Evolutionary conservation across 345 rosid genomes (phyloP).

Genomic region (Nasturtium officinale): DNA sequence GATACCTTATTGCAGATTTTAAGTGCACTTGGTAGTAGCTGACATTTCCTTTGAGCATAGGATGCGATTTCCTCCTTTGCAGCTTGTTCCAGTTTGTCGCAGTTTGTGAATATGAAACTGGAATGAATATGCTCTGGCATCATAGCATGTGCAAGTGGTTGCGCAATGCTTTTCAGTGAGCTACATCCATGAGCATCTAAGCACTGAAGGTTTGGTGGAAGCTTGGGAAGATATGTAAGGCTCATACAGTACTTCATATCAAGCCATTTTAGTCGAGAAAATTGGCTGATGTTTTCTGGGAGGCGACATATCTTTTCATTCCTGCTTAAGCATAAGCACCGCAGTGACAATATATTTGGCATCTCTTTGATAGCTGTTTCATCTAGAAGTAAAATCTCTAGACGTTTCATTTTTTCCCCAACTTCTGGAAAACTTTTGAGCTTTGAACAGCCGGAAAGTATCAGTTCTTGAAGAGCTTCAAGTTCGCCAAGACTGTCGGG

Average conservation of each 20-base stretch:
- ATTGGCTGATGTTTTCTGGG: not conserved
- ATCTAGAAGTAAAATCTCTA: slow-evolving; percentile 27
- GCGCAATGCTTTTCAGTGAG: slow-evolving; percentile 2
- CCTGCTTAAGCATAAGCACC: slow-evolving; percentile 13
- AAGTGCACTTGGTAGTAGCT: not conserved
- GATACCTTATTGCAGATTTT: slow-evolving; percentile 16
- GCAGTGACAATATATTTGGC: not conserved
- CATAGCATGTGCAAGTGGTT: not conserved
- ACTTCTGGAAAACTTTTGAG: not conserved
- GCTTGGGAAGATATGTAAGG: slow-evolving; percentile 21
- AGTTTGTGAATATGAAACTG: slow-evolving; percentile 29
- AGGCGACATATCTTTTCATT: not conserved
- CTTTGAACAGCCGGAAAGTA: slow-evolving; percentile 27
- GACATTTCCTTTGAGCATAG: slow-evolving; percentile 11
- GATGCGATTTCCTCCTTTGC: slow-evolving; percentile 17
- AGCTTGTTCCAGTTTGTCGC: slow-evolving; percentile 6
- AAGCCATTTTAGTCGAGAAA: slow-evolving; percentile 12
- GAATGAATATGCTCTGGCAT: slow-evolving; percentile 4
- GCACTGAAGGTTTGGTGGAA: slow-evolving; percentile 32
- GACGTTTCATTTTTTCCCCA: not conserved
- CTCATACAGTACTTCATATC: slow-evolving; percentile 27
- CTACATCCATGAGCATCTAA: slow-evolving; percentile 22
- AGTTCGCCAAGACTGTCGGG: slow-evolving; percentile 15
- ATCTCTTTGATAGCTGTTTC: slow-evolving; percentile 20
- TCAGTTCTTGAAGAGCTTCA: slow-evolving; percentile 8